Conservation (phyloP, 179 eudicot genomes). For the Nepenthes alata region DNA sequence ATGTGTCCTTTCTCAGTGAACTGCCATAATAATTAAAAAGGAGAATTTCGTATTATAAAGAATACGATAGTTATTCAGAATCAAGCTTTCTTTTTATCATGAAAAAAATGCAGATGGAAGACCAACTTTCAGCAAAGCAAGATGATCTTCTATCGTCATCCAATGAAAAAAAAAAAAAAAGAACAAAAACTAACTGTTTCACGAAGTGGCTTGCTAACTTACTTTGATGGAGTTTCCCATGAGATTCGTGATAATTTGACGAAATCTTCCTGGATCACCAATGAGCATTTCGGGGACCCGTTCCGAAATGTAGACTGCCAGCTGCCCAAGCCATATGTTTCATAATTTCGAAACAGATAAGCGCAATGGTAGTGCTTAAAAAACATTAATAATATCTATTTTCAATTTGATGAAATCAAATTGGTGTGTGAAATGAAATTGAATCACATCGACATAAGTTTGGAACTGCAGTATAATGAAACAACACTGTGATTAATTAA, state of each 20-base stretch:
- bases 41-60: too few species aligned
- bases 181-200: neutral
- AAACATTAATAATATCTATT: neutral
- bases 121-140: too few species aligned
- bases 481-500: too few species aligned
- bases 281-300: slow-evolving; percentile 50
- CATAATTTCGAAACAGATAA: neutral
- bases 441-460: too few species aligned
- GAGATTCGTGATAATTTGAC: slow-evolving; percentile 76
- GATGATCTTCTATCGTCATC: too few species aligned
- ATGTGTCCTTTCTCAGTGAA: slow-evolving; percentile 66
- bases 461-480: too few species aligned
- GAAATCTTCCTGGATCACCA: slow-evolving; percentile 81
- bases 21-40: slow-evolving; percentile 19
- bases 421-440: too few species aligned
- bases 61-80: neutral
- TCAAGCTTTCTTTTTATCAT: too few species aligned
- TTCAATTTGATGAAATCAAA: too few species aligned
- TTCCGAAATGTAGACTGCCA: slow-evolving; percentile 59
- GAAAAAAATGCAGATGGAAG: too few species aligned
- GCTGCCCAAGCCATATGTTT: slow-evolving; percentile 23
- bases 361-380: neutral
- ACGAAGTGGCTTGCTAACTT: slow-evolving; percentile 12
- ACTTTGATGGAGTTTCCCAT: slow-evolving; percentile 84
- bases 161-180: neutral